Conservation (phyloP, 441 rosid genomes). For the Corymbia calophylla region DNA sequence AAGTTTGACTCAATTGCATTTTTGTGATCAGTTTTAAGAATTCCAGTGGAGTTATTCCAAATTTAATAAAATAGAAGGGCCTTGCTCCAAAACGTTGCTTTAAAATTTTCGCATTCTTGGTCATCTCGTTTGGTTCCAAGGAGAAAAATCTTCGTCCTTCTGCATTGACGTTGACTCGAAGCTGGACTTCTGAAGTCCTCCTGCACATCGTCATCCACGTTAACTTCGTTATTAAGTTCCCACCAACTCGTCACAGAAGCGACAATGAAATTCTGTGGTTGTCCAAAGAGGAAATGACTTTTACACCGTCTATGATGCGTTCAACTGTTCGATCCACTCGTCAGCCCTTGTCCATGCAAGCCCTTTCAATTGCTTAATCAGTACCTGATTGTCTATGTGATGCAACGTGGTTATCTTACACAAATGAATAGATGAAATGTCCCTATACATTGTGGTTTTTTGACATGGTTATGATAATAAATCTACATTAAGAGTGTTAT, state of each 20-base stretch:
- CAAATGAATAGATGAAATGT: rapidly evolving
- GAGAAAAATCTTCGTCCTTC: too few relatives aligned
- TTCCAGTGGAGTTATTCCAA: not conserved
- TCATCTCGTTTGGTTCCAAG: too few relatives aligned
- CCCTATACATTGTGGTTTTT: rapidly evolving
- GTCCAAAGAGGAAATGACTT: not conserved
- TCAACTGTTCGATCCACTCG: not conserved
- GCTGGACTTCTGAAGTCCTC: too few relatives aligned
- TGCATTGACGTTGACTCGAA: too few relatives aligned
- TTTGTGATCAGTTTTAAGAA: not conserved
- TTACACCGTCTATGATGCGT: not conserved
- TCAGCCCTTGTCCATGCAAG: not conserved
- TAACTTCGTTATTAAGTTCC: too few relatives aligned
- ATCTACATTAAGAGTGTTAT: too few relatives aligned
- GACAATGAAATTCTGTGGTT: not conserved
- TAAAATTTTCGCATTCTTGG: too few relatives aligned
- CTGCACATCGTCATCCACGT: too few relatives aligned
- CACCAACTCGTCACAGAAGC: not conserved
- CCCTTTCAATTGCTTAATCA: not conserved
- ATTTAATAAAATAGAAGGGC: not conserved
- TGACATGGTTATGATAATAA: not conserved
- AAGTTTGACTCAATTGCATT: not conserved
- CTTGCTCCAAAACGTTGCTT: not conserved
- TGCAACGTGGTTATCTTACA: not conserved
- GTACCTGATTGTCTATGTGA: not conserved